Evolutionary conservation across 164 flowering plant species (phyloP), one percentile per base, ranked within the genome.

Genomic region (Macadamia integrifolia): DNA sequence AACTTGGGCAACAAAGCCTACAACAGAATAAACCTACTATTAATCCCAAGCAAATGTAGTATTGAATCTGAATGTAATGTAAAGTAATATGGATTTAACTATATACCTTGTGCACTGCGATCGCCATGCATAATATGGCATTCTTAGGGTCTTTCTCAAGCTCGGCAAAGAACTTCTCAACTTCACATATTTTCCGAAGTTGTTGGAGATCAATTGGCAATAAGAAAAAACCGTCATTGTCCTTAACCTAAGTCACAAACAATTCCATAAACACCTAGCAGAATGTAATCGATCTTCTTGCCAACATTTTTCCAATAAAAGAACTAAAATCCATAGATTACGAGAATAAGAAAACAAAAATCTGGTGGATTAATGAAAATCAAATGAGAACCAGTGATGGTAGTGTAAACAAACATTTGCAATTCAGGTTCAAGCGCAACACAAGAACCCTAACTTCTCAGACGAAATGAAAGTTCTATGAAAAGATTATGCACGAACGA

Each of bases 31-130:
- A 64, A 13, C 15, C 9, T 60, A 3, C 28, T 15, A 7, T 46
- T 46, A 72, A 48, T n/a, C 72, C 15, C 28, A 42, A 14, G 11
- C 23, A 12, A 58, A 29, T 32, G 13, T 2, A 32, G 28, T 12
- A 49, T 52, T 53, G 8, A 29, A 67, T 42, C 44, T 53, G 8
- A 29, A 67, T 42, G 53, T 23, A 58, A 57, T 23, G 49, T 58
- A 68, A 71, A 50, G 10, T 0, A 63, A 48, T 10, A 43, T 3
- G 29, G 14, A 58, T 56, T 60, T 7, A 64, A 69, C 18, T 13
- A 43, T 64, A 48, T 80, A 92, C 98, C 97, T 84, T 80, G 80
- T 92, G 97, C 78, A 85, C 78, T 30, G 98, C 93, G 69, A 87
- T 91, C 76, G 93, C 81, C 78, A 89, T 76, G 75, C 98, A 90